Evolutionary conservation across 1,284 basidiomycete genomes (phyloP), one percentile per base, ranked within the genome.

Genomic region (Melanopsichium pennsylvanicum): DNA sequence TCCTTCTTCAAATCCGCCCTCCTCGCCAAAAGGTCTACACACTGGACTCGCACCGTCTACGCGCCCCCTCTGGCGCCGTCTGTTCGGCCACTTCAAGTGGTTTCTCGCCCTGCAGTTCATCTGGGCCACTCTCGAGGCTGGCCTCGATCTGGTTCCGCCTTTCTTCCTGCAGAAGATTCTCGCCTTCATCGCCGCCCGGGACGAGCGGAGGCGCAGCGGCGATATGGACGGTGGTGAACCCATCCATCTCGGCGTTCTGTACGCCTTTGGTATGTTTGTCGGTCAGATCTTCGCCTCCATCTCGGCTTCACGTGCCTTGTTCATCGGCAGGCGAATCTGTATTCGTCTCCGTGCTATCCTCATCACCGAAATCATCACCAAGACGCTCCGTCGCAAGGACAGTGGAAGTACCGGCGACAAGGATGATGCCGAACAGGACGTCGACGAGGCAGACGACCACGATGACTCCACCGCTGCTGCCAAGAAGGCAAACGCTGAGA

Each of bases 301-400:
- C 23, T 77, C 76, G 1, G 79, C 82, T 33, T 83, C 82, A n/a
- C 83, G 84, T 58, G 78, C 80, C 0, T 80, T 86, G 4, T 82
- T 82, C 73, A 79, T 84, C 25, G 85, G 85, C 13, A 78, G 85
- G 13, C 78, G 84, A 40, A 79, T 84, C 19, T 84, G 84, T 48
- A 82, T 76, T 33, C 64, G 70, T 35, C 56, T 77, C 5, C 66
- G 80, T 25, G 82, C 84, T 1, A 83, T 86, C 56, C 82, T 86
- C 48, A 82, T 85, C 59, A 79, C 83, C 33, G 85, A 86, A 55
- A 84, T 86, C 23, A 84, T 86, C 61, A 83, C 84, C 43, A 86
- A 86, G 74, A 83, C 84, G 0, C 81, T 86, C 0, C 81, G 85
- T 12, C 72, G 85, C 18, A 81, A 83, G 49, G 84, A 85, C 62